Evolutionary conservation across 768 basidiomycete species (phyloP).

Genomic region (Boletus edulis): DNA sequence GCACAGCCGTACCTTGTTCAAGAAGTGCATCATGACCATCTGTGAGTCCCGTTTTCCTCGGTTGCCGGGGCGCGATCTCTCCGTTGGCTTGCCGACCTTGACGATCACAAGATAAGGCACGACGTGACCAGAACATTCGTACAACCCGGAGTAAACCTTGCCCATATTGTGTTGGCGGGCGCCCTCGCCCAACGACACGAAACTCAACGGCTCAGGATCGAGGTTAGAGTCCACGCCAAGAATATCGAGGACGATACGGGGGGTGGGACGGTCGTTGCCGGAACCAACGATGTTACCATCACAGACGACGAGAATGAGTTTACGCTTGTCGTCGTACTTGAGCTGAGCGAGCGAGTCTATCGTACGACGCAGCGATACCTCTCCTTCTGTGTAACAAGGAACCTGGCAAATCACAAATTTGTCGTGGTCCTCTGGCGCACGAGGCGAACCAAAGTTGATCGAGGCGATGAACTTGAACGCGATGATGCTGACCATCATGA

Average conservation of each 20-base stretch:
- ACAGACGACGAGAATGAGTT: slow-evolving; percentile 41
- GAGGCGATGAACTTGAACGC: slow-evolving; percentile 96
- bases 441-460: slow-evolving; percentile 73
- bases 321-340: slow-evolving; percentile 98
- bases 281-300: slow-evolving; percentile 97
- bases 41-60: slow-evolving; percentile 98
- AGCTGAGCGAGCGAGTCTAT: slow-evolving; percentile 93
- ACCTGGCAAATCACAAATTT: slow-evolving; percentile 98
- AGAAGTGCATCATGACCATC: slow-evolving; percentile 93
- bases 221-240: slow-evolving; percentile 90
- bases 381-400: slow-evolving; percentile 98
- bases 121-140: slow-evolving; percentile 92
- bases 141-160: slow-evolving; percentile 94
- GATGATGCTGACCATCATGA: slow-evolving; percentile 92
- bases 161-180: slow-evolving; percentile 97
- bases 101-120: slow-evolving; percentile 91
- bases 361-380: slow-evolving; percentile 76
- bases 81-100: slow-evolving; percentile 94
- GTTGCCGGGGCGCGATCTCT: slow-evolving; percentile 91
- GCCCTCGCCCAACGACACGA: slow-evolving; percentile 91
- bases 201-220: slow-evolving; percentile 93
- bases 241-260: slow-evolving; percentile 94
- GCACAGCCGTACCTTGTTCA: slow-evolving; percentile 74
- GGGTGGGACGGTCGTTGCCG: slow-evolving; percentile 95
- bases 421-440: slow-evolving; percentile 92